Conservation (phyloP, 345 rosid species). For the Melaleuca quinquenervia region DNA sequence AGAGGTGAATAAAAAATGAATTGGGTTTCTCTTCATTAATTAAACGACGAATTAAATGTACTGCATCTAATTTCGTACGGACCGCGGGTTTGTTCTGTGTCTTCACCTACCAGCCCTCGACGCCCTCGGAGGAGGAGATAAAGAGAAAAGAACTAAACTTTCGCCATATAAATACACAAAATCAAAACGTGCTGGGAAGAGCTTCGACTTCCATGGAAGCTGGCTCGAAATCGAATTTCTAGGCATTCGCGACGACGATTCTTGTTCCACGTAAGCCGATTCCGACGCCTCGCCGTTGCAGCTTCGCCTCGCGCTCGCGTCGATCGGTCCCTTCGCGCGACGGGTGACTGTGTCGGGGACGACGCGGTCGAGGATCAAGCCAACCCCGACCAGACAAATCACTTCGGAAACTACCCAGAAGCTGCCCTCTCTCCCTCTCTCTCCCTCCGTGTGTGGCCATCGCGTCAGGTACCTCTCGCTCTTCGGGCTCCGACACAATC, state of each 20-base stretch:
- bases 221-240: neutral
- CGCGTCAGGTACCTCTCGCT: neutral
- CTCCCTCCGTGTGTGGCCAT: neutral
- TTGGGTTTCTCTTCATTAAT: neutral
- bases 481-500: neutral
- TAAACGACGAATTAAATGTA: neutral
- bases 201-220: neutral
- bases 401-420: constrained; percentile 2
- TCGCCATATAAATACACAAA: neutral
- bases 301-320: neutral
- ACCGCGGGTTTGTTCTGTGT: too few species aligned
- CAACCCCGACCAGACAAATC: neutral
- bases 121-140: neutral
- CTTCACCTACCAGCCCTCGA: neutral
- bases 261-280: too few species aligned
- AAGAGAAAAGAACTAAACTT: too few species aligned
- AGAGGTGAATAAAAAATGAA: neutral
- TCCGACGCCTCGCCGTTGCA: neutral
- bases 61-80: neutral
- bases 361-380: neutral
- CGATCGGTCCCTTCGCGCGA: neutral
- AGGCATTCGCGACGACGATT: neutral
- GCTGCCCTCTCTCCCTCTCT: neutral
- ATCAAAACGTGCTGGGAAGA: neutral
- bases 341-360: neutral